Evolutionary conservation across 495 filamentous ascomycete species (phyloP).

Genomic region (Tetracladium setigerum): DNA sequence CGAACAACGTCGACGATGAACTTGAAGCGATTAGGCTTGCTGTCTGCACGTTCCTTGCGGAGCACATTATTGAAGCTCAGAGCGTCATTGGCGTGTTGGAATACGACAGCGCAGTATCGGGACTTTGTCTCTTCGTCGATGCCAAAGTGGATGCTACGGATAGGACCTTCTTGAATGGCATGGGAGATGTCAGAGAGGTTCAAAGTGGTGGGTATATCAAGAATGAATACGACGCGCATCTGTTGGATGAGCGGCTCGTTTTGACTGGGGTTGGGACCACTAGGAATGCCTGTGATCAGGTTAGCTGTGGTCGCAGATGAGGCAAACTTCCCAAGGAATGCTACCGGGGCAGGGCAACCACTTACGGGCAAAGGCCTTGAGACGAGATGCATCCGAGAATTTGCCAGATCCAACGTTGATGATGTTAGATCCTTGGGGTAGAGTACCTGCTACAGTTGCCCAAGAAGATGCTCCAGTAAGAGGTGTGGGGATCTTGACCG

Average conservation of each 20-base stretch:
- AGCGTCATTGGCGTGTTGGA: conserved; percentile 16
- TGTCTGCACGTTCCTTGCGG: conserved; percentile 1
- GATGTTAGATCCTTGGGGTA: neutral
- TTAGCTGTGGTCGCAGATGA: no score
- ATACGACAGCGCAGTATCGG: conserved; percentile 12
- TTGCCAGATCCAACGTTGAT: conserved; percentile 3
- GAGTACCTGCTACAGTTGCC: conserved; percentile 12
- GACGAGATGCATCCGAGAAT: neutral
- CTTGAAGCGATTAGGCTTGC: conserved; percentile 8
- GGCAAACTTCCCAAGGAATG: no score
- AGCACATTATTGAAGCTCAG: conserved; percentile 8
- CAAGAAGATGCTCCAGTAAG: conserved; percentile 8
- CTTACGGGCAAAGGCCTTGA: neutral
- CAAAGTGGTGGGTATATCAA: conserved; percentile 12
- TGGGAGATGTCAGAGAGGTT: conserved; percentile 16
- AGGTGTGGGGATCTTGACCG: no score
- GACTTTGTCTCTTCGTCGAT: conserved; percentile 2
- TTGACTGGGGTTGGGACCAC: neutral
- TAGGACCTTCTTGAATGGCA: conserved; percentile 15
- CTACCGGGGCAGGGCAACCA: no score
- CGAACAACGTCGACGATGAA: conserved; percentile 14
- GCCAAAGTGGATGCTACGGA: conserved; percentile 13
- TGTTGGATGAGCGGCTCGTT: conserved; percentile 4
- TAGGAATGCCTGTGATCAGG: no score
- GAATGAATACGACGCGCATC: conserved; percentile 15